Conservation (phyloP, 352 stramenopile genomes). For the Globisporangium paroecandrum region DNA sequence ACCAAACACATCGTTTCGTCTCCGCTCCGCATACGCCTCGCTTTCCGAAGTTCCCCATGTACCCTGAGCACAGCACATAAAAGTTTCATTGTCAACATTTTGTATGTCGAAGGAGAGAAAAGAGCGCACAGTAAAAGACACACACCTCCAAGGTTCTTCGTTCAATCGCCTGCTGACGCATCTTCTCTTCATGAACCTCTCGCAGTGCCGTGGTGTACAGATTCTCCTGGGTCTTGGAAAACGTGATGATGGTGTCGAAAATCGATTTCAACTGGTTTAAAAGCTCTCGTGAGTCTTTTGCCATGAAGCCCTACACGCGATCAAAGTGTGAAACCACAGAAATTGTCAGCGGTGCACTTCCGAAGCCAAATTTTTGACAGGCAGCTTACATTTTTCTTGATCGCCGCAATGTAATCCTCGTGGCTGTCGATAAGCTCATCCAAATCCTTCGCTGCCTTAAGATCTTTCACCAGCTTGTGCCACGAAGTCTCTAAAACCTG, state of each 20-base stretch:
- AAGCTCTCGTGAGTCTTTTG: conserved; percentile 66
- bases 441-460: conserved; percentile 90
- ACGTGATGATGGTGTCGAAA: conserved; percentile 78
- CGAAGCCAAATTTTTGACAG: neutral
- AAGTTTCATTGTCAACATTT: neutral
- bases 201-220: conserved; percentile 76
- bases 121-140: neutral
- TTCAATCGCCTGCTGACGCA: conserved; percentile 43
- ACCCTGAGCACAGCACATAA: conserved; percentile 25
- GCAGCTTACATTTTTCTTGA: conserved; percentile 78
- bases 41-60: conserved; percentile 58
- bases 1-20: conserved; percentile 36
- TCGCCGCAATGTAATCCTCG: conserved; percentile 91
- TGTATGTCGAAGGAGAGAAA: neutral
- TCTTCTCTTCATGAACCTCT: conserved; percentile 63
- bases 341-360: neutral
- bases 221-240: conserved; percentile 79
- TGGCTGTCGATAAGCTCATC: conserved; percentile 96
- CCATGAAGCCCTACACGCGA: conserved; percentile 76
- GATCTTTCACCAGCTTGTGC: conserved; percentile 88
- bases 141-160: conserved; percentile 44
- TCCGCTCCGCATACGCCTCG: conserved; percentile 41
- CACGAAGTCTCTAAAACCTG: conserved; percentile 92
- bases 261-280: conserved; percentile 78
- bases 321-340: neutral